Base-by-base conservation (phyloP, 1,284 basidiomycete genomes). In the Puccinia polysora region DNA sequence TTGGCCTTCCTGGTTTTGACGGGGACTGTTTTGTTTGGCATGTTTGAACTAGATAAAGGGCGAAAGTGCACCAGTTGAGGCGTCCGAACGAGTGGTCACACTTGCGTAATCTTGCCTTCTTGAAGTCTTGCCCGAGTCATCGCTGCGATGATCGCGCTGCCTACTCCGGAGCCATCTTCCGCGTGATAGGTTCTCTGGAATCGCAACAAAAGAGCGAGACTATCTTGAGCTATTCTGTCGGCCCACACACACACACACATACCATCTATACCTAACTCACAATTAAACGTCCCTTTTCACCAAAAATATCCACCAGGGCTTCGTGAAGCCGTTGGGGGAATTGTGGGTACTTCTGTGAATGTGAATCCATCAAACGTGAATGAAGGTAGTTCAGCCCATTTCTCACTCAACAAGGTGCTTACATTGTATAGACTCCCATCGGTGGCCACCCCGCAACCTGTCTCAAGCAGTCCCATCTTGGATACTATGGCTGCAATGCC, bases 401-500 rank as follows among this genome's bases (percentile, higher is more conserved):
- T 12, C 18, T 70, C 30, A 59, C 49, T 12, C 52, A n/a, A 20
- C 7, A 34, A 38, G 59, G 65, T 58, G 23, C 88, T 75, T 74
- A 92, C 91, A 79, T 93, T 92, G 82, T 96, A 96, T 77, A 97
- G 81, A 30, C 88, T 90, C 1, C 93, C 93, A 80, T 97, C 93
- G 1, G 91, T 91, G 63, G 91, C 93, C 38, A 96, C 91, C 1
- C 85, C 82, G 80, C 91, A 95, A 0, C 90, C 91, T 6, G 63
- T 43, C n/a, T 74, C 76, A 75, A 96, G 82, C 78, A 91, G 90
- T 0, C 88, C 89, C 86, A 89, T 92, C 84, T 91, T 94, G 80
- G 86, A 87, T 40, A 92, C 92, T 76, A 97, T 90, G 28, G 93
- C 90, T 0, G 92, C 93, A 76, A 97, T 96, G 75, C 93, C 93